phyloP scores from a whole-genome alignment of 2,329 filamentous ascomycete species.

The Diaporthe aspalathi region DNA sequence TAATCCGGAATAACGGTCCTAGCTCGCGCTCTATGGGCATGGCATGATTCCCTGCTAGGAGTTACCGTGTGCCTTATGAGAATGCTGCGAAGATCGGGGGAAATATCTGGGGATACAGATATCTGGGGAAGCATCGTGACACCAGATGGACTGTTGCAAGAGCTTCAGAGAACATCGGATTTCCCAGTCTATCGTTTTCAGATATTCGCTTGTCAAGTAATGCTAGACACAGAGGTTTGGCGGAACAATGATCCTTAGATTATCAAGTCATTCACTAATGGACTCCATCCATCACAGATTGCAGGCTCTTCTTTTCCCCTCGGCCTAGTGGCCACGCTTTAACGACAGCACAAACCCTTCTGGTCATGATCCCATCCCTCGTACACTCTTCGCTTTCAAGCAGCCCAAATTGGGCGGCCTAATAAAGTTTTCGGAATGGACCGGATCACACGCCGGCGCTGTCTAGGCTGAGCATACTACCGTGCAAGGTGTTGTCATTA shows the following conservation, averaged over 20 bases:
- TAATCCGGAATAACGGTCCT: neutral
- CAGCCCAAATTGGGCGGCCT: constrained; percentile 54
- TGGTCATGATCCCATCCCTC: constrained; percentile 57
- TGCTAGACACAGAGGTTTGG: neutral
- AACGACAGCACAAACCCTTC: constrained; percentile 52
- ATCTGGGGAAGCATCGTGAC: constrained; percentile 6
- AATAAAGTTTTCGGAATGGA: constrained; percentile 49
- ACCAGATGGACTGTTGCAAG: neutral
- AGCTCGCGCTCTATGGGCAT: neutral
- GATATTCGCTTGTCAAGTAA: neutral
- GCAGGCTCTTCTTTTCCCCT: neutral
- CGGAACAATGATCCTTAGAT: too few species aligned
- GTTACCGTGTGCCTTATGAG: neutral
- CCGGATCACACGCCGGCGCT: constrained; percentile 47
- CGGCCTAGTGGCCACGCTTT: constrained; percentile 42
- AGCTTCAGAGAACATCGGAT: too few species aligned
- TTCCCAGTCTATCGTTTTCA: too few species aligned
- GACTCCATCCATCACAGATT: neutral
- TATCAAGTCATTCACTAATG: neutral
- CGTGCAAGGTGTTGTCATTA: constrained; percentile 52
- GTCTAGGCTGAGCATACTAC: constrained; percentile 49
- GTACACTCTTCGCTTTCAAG: constrained; percentile 57
- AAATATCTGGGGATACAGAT: constrained; percentile 12
- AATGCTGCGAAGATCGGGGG: constrained; percentile 1
- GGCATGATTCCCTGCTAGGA: neutral